phyloP scores from a whole-genome alignment of 768 basidiomycete genomes.

The Podaxis mareebaensis region DNA sequence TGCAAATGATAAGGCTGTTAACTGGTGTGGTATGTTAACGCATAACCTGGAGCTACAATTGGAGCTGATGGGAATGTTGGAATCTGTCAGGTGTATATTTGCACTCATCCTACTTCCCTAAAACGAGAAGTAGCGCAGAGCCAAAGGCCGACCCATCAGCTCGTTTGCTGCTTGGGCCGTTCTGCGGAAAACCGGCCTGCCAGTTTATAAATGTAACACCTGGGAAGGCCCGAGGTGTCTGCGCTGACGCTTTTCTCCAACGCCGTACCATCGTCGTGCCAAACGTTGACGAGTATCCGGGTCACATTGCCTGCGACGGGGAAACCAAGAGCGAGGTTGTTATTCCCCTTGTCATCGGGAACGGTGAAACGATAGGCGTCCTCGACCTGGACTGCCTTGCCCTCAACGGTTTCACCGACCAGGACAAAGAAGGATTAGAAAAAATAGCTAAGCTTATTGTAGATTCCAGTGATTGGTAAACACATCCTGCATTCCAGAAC shows the following conservation, averaged over 20 bases:
- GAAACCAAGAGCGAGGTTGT: conserved; percentile 92
- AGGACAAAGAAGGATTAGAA: conserved; percentile 78
- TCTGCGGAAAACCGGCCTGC: conserved; percentile 91
- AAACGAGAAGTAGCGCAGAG: conserved; percentile 29
- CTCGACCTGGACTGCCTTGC: conserved; percentile 87
- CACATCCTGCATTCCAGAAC: conserved; percentile 11
- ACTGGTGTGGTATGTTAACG: conserved; percentile 85
- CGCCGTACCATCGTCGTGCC: conserved; percentile 63
- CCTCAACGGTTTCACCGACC: conserved; percentile 67
- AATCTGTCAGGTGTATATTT: conserved; percentile 82
- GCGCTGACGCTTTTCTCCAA: conserved; percentile 73
- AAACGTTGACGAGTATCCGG: conserved; percentile 80
- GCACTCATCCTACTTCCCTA: conserved; percentile 61
- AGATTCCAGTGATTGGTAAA: conserved; percentile 65
- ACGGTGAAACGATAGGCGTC: conserved; percentile 48
- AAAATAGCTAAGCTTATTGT: conserved; percentile 66
- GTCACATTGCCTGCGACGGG: conserved; percentile 94
- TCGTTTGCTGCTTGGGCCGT: conserved; percentile 74
- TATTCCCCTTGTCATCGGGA: conserved; percentile 62
- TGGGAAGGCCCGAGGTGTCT: conserved; percentile 73
- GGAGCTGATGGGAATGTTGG: background rate
- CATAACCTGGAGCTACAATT: background rate
- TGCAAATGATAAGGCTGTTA: conserved; percentile 67
- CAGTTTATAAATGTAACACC: conserved; percentile 67
- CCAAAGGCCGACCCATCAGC: conserved; percentile 22